Percentiles rank a stretch among this genome's conserved stretches.
phyloP scores from a whole-genome alignment of 805 yeast species.

The Yamadazyma akitaensis region DNA sequence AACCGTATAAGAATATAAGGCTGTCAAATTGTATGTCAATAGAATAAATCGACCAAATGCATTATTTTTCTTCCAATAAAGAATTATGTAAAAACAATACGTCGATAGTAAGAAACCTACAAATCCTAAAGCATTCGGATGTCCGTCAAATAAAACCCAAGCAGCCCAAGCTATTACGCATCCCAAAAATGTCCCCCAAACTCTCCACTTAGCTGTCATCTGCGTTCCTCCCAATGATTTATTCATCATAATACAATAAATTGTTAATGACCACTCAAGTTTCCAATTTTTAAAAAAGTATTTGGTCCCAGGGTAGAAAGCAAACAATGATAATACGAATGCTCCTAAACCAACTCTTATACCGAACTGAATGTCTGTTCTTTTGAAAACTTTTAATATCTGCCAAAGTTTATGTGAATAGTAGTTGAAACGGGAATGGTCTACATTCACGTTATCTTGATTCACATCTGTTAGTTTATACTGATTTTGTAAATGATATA shows the following conservation, averaged over 20 bases:
- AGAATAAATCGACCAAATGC: constrained; percentile 69
- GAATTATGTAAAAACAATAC: constrained; percentile 55
- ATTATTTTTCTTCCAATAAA: constrained; percentile 61
- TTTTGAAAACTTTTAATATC: constrained; percentile 47
- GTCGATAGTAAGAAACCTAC: constrained; percentile 47
- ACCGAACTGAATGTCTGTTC: constrained; percentile 75
- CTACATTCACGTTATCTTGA: constrained; percentile 4
- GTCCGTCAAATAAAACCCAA: constrained; percentile 59
- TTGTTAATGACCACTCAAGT: constrained; percentile 83
- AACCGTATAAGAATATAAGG: constrained; percentile 69
- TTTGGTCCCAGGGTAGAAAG: constrained; percentile 57
- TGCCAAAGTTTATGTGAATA: constrained; percentile 43
- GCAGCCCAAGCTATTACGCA: constrained; percentile 56
- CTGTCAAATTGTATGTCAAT: constrained; percentile 74
- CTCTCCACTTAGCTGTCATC: constrained; percentile 70
- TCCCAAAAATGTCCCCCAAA: constrained; percentile 74
- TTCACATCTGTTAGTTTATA: constrained; percentile 12
- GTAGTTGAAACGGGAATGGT: constrained; percentile 1
- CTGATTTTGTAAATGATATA: constrained; percentile 28
- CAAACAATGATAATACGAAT: constrained; percentile 59
- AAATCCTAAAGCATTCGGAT: constrained; percentile 48
- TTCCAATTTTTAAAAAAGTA: constrained; percentile 60
- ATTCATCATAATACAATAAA: constrained; percentile 80
- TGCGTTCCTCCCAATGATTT: constrained; percentile 83
- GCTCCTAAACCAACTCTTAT: constrained; percentile 79